Evolutionary conservation across 108 stramenopile genomes (phyloP), one percentile per base, ranked within the genome.

Genomic region (Nannochloropsis salina): DNA sequence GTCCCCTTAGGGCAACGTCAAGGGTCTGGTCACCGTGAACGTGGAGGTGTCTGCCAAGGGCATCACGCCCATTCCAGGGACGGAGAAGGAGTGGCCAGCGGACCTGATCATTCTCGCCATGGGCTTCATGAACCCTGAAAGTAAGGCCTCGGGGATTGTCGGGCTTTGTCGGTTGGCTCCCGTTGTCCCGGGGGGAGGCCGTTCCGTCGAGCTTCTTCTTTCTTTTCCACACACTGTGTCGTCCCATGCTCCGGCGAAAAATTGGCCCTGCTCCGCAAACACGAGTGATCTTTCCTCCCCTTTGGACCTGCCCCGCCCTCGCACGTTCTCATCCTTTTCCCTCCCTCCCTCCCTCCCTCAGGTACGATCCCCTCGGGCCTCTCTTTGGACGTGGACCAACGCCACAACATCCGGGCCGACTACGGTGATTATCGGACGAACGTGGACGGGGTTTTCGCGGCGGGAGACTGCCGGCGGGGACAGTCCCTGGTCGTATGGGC

Each of bases 401-500:
- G 98, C 83, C 94, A 96, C 87, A 98, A 98, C 90, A 95, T 98
- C 84, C 95, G 95, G 84, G 96, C 98, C 18, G 88, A 93, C n/a
- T 96, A 98, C 90, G 98, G 98, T 47, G 96, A 98, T 84, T 98
- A 89, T 93, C 92, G 94, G 44, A 96, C 97, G 21, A 94, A 84
- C 44, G 84, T 95, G 11, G 96, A 97, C 88, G 98, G 98, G 47
- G 97, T 97, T 80, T 98, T 98, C 92, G 96, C 98, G 9, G 97
- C 94, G 45, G 98, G 98, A 11, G 98, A 98, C 93, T 98, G 98
- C 91, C 94, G 98, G 82, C 93, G 98, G 42, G 97, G 98, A 18
- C 98, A 98, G 92, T 93, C 93, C 51, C 92, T 98, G 84, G 97
- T 98, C 81, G 97, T 98, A 15, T 98, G 97, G 97, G 97, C 97